A percentile compares a stretch with the other conserved stretches of the same genome.
Conservation (phyloP, 129 eudicot genomes). For the carrot (Daucus carota) region DNA sequence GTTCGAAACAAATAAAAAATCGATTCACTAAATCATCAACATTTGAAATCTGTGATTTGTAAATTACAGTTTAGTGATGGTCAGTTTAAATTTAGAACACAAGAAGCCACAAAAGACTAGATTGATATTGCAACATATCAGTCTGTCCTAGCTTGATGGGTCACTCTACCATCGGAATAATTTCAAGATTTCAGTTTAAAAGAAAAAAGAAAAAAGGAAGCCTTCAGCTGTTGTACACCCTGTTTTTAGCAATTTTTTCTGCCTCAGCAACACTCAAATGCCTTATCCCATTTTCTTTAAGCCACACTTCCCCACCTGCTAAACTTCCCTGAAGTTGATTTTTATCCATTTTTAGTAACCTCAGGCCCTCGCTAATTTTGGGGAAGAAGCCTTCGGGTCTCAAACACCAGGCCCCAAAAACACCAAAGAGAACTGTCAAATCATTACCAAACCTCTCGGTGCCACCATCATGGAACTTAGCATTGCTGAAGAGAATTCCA, state of each 20-base stretch:
- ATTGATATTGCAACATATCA: too few species aligned
- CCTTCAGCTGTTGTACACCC: constrained; percentile 28
- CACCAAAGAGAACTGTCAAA: constrained; percentile 58
- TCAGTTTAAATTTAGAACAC: too few species aligned
- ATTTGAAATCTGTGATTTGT: too few species aligned
- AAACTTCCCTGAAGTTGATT: constrained; percentile 29
- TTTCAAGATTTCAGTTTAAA: too few species aligned
- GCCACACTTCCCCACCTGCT: constrained; percentile 55
- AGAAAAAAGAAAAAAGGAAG: background rate
- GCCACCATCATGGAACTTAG: constrained; percentile 58
- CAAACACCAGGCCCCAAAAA: constrained; percentile 75
- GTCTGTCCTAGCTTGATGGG: too few species aligned
- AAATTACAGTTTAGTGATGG: too few species aligned
- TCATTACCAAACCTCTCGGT: constrained; percentile 64
- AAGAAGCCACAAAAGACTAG: too few species aligned
- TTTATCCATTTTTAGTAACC: constrained; percentile 60
- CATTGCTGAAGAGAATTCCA: constrained; percentile 47
- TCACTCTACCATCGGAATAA: too few species aligned
- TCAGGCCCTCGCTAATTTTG: constrained; percentile 61
- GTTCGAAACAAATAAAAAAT: too few species aligned
- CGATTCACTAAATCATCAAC: too few species aligned
- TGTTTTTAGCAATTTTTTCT: constrained; percentile 57
- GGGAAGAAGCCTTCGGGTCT: constrained; percentile 96
- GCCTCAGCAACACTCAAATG: constrained; percentile 54
- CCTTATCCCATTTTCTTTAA: constrained; percentile 52